Evolutionary conservation across 2,329 filamentous ascomycete species (phyloP).

Genomic region (Penicillium glabrum): DNA sequence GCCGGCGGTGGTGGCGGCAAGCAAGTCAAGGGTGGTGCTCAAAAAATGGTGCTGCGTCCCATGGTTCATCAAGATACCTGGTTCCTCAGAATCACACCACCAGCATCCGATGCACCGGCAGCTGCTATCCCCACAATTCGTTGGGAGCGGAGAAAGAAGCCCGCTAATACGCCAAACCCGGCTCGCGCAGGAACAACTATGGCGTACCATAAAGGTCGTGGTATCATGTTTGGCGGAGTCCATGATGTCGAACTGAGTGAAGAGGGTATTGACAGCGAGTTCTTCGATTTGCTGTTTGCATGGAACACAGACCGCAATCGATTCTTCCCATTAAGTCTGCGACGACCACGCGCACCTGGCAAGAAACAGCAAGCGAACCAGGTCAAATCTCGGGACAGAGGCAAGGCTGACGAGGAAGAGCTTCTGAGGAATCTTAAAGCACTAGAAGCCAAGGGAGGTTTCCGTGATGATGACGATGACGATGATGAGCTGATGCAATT

Average conservation of each 20-base stretch:
- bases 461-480: conserved; percentile 49
- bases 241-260: conserved; percentile 89
- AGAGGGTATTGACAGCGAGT: conserved; percentile 95
- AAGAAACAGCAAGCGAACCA: conserved; percentile 56
- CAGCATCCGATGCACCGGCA: conserved; percentile 64
- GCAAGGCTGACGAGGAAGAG: conserved; percentile 89
- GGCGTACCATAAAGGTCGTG: conserved; percentile 89
- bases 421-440: conserved; percentile 82
- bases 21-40: conserved; percentile 60
- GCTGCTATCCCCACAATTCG: conserved; percentile 70
- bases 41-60: conserved; percentile 74
- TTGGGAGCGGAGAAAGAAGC: conserved; percentile 92
- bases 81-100: conserved; percentile 78
- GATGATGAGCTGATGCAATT: conserved; percentile 38
- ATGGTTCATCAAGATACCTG: conserved; percentile 94
- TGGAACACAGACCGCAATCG: conserved; percentile 96
- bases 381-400: conserved; percentile 62
- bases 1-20: conserved; percentile 57
- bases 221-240: conserved; percentile 91
- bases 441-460: conserved; percentile 73
- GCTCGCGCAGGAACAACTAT: conserved; percentile 86
- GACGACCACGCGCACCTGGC: conserved; percentile 69
- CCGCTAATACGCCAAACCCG: conserved; percentile 83
- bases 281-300: conserved; percentile 87
- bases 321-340: conserved; percentile 80